phyloP scores from a whole-genome alignment of 225 moss, liverwort and hornwort genomes.

The Lunularia cruciata region DNA sequence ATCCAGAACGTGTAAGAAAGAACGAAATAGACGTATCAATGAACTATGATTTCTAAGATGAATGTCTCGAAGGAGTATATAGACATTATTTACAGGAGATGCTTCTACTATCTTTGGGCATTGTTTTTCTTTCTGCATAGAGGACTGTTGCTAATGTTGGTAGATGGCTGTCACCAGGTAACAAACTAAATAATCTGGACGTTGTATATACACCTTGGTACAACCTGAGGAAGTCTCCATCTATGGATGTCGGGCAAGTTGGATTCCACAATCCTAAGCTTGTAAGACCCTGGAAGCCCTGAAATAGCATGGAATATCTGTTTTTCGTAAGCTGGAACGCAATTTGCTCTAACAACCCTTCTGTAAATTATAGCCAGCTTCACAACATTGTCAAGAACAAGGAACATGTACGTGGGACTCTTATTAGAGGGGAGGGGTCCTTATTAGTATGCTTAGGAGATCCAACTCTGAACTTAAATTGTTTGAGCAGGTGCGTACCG shows the following conservation, averaged over 20 bases:
- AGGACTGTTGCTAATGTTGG: constrained; percentile 20
- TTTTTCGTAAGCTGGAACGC: no score
- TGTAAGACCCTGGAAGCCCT: constrained; percentile 52
- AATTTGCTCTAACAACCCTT: no score
- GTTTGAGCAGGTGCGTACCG: constrained; percentile 65
- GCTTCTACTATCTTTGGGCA: neutral
- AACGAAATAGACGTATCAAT: neutral
- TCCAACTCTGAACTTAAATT: constrained; percentile 13
- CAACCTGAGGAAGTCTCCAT: constrained; percentile 86
- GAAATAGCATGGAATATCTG: neutral
- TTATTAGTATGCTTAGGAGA: neutral
- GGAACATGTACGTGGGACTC: neutral
- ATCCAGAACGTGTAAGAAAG: no score
- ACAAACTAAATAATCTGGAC: constrained; percentile 96
- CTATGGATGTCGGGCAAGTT: constrained; percentile 99
- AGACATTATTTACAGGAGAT: neutral
- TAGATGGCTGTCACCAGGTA: constrained; percentile 53
- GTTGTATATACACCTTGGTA: constrained; percentile 97
- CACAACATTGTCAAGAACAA: neutral
- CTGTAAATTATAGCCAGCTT: no score
- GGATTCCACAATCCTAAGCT: constrained; percentile 97
- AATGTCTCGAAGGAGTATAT: no score
- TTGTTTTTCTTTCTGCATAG: neutral
- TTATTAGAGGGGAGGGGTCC: no score
- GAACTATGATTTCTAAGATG: no score